Evolutionary conservation across 2,329 filamentous ascomycete species (phyloP), one percentile per base, ranked within the genome.

Genomic region (Elsinoe australis): DNA sequence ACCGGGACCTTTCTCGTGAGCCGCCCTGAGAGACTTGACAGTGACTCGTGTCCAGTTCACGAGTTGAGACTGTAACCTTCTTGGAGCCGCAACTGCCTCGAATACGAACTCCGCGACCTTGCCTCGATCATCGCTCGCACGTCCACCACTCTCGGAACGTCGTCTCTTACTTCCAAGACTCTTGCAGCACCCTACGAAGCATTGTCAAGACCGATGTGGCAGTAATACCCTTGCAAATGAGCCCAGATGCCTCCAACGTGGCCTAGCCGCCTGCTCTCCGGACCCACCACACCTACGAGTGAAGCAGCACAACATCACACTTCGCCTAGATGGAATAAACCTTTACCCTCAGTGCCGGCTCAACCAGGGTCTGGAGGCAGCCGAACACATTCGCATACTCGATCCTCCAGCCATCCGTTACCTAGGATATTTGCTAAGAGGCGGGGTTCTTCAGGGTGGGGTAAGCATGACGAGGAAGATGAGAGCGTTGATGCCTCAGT

Each of bases 321-420:
- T 54, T 45, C 51, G 47, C 53, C 9, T 50, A 52, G 38, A 49
- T 44, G 24, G 6, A 44, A 8, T 10, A 44, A 17, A 32, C 21
- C 39, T 4, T 31, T 32, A 8, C 26, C 26, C 6, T 6, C 12
- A 12, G 26, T 29, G 26, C 50, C 33, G 34, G 38, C 17, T 26
- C 51, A 15, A 49, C 46, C 34, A 55, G 42, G 48, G 32, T 32
- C 47, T 47, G 34, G 35, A 38, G 22, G 34, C 31, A 33, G 21
- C 19, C 45, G 45, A 18, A 39, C 55, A 52, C 59, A 61, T 53
- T 39, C 49, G 8, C 62, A 65, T 51, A 58, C 53, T 24, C 79
- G 85, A 48, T 89, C 86, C 49, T 78, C 84, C 69, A 92, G 86
- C 71, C 82, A 90, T 59, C 85, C 86, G 8, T 84, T 90, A 54